Percentiles rank a stretch among this genome's conserved stretches.
Conservation (phyloP, 768 basidiomycete species). For the Panaeolus papilionaceus region DNA sequence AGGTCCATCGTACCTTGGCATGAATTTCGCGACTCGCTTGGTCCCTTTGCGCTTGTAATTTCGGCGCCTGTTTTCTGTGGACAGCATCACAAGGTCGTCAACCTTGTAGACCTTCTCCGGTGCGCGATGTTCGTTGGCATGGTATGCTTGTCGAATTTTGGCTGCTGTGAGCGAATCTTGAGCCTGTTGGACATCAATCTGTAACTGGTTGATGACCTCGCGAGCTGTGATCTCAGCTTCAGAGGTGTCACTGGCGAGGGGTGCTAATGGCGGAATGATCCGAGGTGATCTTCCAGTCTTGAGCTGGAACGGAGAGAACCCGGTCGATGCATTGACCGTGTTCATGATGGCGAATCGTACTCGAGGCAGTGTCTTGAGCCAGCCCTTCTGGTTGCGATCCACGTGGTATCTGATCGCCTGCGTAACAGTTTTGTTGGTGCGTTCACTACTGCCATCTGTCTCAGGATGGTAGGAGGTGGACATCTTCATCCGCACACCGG, state of each 20-base stretch:
- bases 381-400: constrained; percentile 35
- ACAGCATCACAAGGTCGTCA: constrained; percentile 29
- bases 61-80: constrained; percentile 33
- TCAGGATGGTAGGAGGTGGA: constrained; percentile 46
- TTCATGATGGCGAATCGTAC: constrained; percentile 43
- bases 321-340: constrained; percentile 35
- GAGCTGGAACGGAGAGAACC: constrained; percentile 40
- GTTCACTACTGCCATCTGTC: constrained; percentile 42
- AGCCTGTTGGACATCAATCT: neutral
- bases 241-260: constrained; percentile 17
- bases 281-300: constrained; percentile 29
- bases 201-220: constrained; percentile 12
- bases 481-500: constrained; percentile 37
- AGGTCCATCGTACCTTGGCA: constrained; percentile 39
- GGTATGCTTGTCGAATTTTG: constrained; percentile 33
- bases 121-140: constrained; percentile 24
- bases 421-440: constrained; percentile 32
- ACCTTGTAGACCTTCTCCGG: constrained; percentile 6
- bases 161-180: constrained; percentile 14
- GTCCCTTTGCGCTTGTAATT: constrained; percentile 34
- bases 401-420: constrained; percentile 30
- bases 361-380: constrained; percentile 31
- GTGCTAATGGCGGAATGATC: constrained; percentile 33
- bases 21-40: constrained; percentile 42
- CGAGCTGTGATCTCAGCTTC: constrained; percentile 1